These are phyloP conservation scores for Rhizophagus clarus DNA, from an alignment of 192 early-diverging fungal species.

Conservation along the genomic window DNA sequence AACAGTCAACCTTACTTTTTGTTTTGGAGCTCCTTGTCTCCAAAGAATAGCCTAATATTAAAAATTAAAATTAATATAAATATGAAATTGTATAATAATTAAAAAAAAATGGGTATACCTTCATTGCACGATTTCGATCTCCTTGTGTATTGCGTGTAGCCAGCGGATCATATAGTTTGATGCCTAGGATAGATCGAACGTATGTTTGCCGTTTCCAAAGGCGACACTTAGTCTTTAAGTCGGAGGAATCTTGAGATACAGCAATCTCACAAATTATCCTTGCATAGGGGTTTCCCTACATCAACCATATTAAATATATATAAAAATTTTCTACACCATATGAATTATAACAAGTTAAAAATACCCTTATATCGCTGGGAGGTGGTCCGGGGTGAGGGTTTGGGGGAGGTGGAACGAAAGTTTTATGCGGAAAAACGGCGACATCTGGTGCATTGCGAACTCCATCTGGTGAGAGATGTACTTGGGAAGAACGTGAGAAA, in stretches of 20 bases:
- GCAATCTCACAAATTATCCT: conserved; percentile 23
- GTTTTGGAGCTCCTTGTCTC: conserved; percentile 16
- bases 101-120: conserved; percentile 23
- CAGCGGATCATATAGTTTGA: conserved; percentile 7
- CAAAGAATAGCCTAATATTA: conserved; percentile 29
- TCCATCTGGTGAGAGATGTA: too few relatives aligned
- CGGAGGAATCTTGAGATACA: conserved; percentile 5
- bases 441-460: too few relatives aligned
- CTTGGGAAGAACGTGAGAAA: background rate
- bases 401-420: too few relatives aligned
- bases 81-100: conserved; percentile 20
- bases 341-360: too few relatives aligned
- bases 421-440: too few relatives aligned
- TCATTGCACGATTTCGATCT: conserved; percentile 19
- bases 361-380: too few relatives aligned
- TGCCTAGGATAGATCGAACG: conserved; percentile 23
- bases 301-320: conserved; percentile 7
- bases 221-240: conserved; percentile 19
- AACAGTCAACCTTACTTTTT: conserved; percentile 11
- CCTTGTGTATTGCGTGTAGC: conserved; percentile 25
- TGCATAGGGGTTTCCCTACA: conserved; percentile 28
- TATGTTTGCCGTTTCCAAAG: conserved; percentile 8
- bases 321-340: background rate
- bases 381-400: too few relatives aligned
- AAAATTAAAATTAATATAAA: conserved; percentile 13